A percentile compares a stretch with the other conserved stretches of the same genome.
Evolutionary conservation across 2,329 filamentous ascomycete species (phyloP).

Genomic region (Pezicula radicicola): DNA sequence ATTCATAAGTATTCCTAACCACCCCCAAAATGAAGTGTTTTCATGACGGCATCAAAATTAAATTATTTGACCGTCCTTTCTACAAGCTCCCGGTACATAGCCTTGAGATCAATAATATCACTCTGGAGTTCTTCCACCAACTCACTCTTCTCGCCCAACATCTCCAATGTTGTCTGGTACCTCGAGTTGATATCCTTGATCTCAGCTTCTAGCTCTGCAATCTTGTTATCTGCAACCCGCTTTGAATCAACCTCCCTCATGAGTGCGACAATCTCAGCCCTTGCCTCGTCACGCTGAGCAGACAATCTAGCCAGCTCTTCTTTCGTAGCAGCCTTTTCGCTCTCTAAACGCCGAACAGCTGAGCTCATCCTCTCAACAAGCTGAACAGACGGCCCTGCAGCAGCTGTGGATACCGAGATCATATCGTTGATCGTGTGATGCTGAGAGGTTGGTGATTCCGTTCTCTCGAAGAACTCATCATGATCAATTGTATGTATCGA

Average conservation of each 20-base stretch:
- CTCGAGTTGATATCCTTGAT: constrained; percentile 68
- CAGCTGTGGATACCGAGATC: constrained; percentile 84
- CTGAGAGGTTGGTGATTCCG: constrained; percentile 56
- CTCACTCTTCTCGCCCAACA: constrained; percentile 97
- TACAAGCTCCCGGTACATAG: constrained; percentile 91
- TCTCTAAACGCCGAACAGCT: constrained; percentile 85
- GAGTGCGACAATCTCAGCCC: constrained; percentile 84
- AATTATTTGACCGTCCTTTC: constrained; percentile 72
- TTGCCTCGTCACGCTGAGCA: constrained; percentile 84
- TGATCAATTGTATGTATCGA: constrained; percentile 32
- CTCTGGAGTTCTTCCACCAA: constrained; percentile 84
- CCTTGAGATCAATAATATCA: constrained; percentile 90
- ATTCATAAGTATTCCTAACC: not conserved
- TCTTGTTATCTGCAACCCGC: constrained; percentile 54
- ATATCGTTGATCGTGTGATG: constrained; percentile 77
- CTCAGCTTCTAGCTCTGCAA: constrained; percentile 64
- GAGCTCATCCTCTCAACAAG: constrained; percentile 95
- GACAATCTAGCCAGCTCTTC: constrained; percentile 82
- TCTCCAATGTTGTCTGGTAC: constrained; percentile 88
- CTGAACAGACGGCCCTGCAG: constrained; percentile 88
- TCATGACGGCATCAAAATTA: constrained; percentile 12
- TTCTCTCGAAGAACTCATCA: constrained; percentile 46
- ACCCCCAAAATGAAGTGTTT: not conserved
- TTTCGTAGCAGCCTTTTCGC: constrained; percentile 82
- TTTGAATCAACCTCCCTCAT: constrained; percentile 84